Percentiles rank a stretch among this genome's conserved stretches.
Evolutionary conservation across 768 basidiomycete genomes (phyloP).

Genomic region (Phanerochaete carnosa): DNA sequence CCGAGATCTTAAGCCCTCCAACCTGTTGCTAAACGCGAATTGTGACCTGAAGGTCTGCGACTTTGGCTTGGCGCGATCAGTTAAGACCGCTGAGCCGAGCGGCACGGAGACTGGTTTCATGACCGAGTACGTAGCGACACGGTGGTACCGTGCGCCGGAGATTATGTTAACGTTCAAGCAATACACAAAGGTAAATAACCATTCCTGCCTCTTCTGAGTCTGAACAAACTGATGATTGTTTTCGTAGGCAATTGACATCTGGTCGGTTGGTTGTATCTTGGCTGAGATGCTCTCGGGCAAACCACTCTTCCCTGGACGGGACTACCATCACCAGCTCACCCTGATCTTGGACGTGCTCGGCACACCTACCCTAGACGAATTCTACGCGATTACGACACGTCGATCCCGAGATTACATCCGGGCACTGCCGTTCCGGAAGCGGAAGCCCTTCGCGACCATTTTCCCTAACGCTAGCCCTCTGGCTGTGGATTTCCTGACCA

Average conservation of each 20-base stretch:
- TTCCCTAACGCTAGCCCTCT: conserved; percentile 90
- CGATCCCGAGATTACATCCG: conserved; percentile 94
- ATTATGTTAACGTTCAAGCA: conserved; percentile 99
- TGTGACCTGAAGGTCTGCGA: conserved; percentile 95
- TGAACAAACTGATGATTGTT: not conserved
- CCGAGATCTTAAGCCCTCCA: conserved; percentile 95
- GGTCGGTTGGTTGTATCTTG: conserved; percentile 85
- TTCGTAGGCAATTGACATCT: conserved; percentile 75
- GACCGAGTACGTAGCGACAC: conserved; percentile 97
- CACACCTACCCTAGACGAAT: conserved; percentile 95
- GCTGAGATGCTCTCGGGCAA: conserved; percentile 98
- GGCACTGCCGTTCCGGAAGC: conserved; percentile 90
- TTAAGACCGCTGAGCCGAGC: conserved; percentile 80
- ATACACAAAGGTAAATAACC: conserved; percentile 74
- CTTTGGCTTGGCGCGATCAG: conserved; percentile 91
- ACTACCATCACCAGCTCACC: conserved; percentile 94
- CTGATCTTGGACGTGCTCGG: conserved; percentile 96
- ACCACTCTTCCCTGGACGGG: conserved; percentile 94
- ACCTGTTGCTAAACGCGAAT: conserved; percentile 95
- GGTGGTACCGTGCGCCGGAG: conserved; percentile 99
- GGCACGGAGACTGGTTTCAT: conserved; percentile 72
- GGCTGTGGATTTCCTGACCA: conserved; percentile 76
- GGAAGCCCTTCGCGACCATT: conserved; percentile 72
- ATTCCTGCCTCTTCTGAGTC: conserved; percentile 8
- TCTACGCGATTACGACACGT: conserved; percentile 92